A percentile compares a stretch with the other conserved stretches of the same genome.
Evolutionary conservation across 1,284 basidiomycete genomes (phyloP).

Genomic region (Tremellales sp.): DNA sequence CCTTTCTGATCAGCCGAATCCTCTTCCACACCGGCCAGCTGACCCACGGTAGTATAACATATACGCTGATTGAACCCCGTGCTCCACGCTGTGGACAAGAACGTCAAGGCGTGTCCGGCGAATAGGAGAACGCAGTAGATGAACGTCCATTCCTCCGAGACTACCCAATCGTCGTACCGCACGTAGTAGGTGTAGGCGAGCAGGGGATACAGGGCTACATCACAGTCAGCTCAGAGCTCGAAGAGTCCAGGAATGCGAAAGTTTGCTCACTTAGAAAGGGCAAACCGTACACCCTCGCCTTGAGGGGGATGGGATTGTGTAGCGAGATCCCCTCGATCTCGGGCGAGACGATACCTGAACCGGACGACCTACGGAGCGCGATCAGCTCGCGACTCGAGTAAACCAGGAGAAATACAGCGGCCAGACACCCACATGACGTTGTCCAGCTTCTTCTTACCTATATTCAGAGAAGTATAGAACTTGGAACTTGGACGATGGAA

Average conservation of each 20-base stretch:
- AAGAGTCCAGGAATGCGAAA: too few species aligned
- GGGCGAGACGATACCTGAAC: conserved; percentile 60
- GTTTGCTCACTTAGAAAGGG: conserved; percentile 63
- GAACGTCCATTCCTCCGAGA: conserved; percentile 95
- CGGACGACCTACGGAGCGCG: conserved; percentile 17
- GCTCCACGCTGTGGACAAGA: conserved; percentile 88
- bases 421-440: conserved; percentile 10
- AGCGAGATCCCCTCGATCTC: conserved; percentile 80
- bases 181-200: conserved; percentile 85
- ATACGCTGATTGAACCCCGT: conserved; percentile 72
- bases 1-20: conserved; percentile 50
- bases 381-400: background rate
- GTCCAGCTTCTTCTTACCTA: too few species aligned
- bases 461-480: too few species aligned
- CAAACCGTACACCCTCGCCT: conserved; percentile 73
- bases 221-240: background rate
- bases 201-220: conserved; percentile 70
- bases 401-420: background rate
- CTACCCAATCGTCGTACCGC: conserved; percentile 81
- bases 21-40: conserved; percentile 7
- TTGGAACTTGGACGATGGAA: too few species aligned
- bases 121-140: conserved; percentile 81
- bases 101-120: conserved; percentile 85
- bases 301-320: conserved; percentile 72
- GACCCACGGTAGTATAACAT: conserved; percentile 56